Conservation (phyloP, 2,329 filamentous ascomycete genomes). For the Fusarium pilosicola region DNA sequence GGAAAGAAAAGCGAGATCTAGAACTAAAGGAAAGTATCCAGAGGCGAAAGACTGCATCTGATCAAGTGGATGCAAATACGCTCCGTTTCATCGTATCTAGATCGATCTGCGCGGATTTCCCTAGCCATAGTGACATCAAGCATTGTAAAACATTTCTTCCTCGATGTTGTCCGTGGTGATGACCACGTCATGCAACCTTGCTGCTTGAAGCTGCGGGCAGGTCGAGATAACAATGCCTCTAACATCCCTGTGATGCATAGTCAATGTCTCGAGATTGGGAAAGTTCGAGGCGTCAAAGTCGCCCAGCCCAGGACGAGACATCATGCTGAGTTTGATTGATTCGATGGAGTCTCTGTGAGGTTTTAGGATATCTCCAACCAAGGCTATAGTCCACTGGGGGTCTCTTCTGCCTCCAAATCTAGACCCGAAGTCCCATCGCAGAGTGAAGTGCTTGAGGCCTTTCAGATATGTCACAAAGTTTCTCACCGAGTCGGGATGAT, state of each 20-base stretch:
- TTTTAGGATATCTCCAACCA: neutral
- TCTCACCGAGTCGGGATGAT: neutral
- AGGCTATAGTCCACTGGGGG: neutral
- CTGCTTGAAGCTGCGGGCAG: neutral
- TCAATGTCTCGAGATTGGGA: neutral
- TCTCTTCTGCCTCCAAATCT: neutral
- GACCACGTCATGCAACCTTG: neutral
- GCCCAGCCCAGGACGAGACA: neutral
- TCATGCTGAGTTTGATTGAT: neutral
- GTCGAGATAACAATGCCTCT: neutral
- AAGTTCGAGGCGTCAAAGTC: neutral
- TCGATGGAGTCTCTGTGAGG: neutral
- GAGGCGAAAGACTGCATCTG: neutral
- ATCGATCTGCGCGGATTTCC: too few relatives aligned
- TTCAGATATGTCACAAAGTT: neutral
- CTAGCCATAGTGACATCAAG: neutral
- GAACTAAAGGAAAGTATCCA: fast-evolving
- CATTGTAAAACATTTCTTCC: neutral
- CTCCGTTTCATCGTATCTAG: neutral
- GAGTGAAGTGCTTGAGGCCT: neutral
- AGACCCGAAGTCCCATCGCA: neutral
- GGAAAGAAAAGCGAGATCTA: neutral
- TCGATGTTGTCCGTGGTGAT: neutral
- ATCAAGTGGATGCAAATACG: neutral
- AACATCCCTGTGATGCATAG: neutral